Evolutionary conservation across 1,284 basidiomycete species (phyloP), one percentile per base, ranked within the genome.

Genomic region (Phlebopus sp.): DNA sequence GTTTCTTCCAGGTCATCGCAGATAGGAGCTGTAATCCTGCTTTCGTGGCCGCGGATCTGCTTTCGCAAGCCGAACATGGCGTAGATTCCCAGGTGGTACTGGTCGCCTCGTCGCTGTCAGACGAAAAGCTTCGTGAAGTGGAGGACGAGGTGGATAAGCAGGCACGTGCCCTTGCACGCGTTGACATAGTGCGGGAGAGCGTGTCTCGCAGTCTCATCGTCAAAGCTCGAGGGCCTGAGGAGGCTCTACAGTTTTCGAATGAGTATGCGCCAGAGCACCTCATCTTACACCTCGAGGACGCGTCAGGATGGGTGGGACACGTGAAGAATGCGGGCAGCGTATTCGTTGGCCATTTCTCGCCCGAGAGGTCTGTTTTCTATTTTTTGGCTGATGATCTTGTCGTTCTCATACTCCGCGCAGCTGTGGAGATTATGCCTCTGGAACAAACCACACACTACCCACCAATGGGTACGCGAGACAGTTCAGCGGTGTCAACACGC

Each of bases 251-350:
- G 5, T 98, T 98, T 74, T 92, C 87, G 37, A 99, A 99, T 69
- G 92, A 95, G 62, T 99, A 99, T 63, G 97, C 97, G 2, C 95
- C 95, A 0, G 95, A 98, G 67, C 95, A 98, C 72, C 76, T 98
- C 51, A 97, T 98, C 58, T 69, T 98, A 49, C 93, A 97, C 68
- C 64, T 97, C 47, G 77, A 83, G 55, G 73, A 86, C 43, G 89
- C 94, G 1, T 73, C 77, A 5, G 75, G 77, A 17, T 78, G 78
- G 46, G 81, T 98, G 7, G 69, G 76, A 13, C 66, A 68, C 15
- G 82, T 98, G 19, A 77, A 92, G 54, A 97, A 97, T 61, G 94
- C 97, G 1, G 97, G 97, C 13, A 95, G 91, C 56, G 88, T 99
- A 31, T 99, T 99, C 62, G 90, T 99, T 32, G 97, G 97, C 3